Conservation (phyloP, 2,329 filamentous ascomycete genomes). For the Fusarium decemcellulare region DNA sequence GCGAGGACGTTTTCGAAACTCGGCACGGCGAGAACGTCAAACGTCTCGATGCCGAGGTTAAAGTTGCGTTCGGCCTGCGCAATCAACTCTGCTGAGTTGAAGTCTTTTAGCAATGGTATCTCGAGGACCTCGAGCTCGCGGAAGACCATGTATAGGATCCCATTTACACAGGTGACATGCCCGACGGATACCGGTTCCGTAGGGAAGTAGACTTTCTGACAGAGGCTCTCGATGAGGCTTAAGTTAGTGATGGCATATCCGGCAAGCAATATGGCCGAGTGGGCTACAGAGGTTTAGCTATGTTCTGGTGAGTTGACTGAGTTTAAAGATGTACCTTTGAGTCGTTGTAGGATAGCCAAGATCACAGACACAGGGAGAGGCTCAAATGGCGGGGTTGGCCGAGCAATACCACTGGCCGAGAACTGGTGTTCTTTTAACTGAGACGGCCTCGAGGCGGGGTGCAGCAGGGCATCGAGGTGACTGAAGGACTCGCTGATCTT, state of each 20-base stretch:
- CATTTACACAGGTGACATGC: conserved; percentile 31
- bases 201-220: conserved; percentile 39
- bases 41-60: conserved; percentile 31
- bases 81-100: conserved; percentile 25
- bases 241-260: conserved; percentile 27
- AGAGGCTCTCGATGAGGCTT: conserved; percentile 27
- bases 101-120: conserved; percentile 14
- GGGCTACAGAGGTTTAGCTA: neutral
- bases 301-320: too few species aligned
- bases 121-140: conserved; percentile 27
- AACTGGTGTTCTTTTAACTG: neutral
- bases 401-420: neutral
- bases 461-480: conserved; percentile 16
- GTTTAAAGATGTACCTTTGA: conserved; percentile 14
- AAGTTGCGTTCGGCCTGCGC: conserved; percentile 31
- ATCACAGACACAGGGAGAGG: conserved; percentile 22
- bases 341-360: conserved; percentile 20
- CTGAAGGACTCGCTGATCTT: conserved; percentile 33
- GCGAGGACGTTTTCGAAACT: conserved; percentile 38
- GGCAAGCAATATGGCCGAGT: conserved; percentile 22
- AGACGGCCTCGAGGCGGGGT: neutral
- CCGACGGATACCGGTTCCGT: conserved; percentile 33
- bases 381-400: conserved; percentile 8
- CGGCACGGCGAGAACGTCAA: conserved; percentile 29
- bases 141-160: conserved; percentile 21